Evolutionary conservation across 805 yeast genomes (phyloP), one percentile per base, ranked within the genome.

Genomic region (Candida coquimbonensis): DNA sequence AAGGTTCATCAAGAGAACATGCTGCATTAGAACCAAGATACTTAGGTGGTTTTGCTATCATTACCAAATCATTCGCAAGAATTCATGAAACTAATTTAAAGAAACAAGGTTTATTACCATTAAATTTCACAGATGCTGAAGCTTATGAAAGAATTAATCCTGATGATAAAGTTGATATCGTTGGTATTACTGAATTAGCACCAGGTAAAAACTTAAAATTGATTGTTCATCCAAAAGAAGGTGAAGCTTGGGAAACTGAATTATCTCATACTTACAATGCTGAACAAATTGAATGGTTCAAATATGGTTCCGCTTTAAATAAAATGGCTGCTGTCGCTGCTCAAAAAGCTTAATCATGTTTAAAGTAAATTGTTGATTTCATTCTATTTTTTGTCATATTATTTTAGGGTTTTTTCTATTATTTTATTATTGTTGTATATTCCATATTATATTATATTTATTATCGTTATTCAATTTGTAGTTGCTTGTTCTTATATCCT

Each of bases 1-100:
- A 91, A 78, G 99, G 99, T 77, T 90, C 97, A 53, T 91, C 98
- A 61, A 88, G 99, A 80, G 99, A 91, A 77, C 99, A 91, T 70
- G 99, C 98, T 67, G 99, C 99, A 61, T 81, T 91, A 69, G 96
- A 90, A 80, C 99, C 99, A 77, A 87, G 99, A 78, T 93, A 74
- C 90, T 80, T 91, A 67, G 97, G 97, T 79, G 98, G 95, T 63
- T 88, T 87, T 67, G 97, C 97, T 61, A 91, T 91, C 73, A 87
- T 91, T 66, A 88, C 96, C 70, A 91, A 88, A 74, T 90, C 97
- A 40, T 93, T 93, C 69, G 98, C 98, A 57, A 87, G 98, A 77
- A 93, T 91, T 64, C 99, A 91, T 77, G 99, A 91, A 80, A 91
- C 99, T 61, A 91, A 91, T 85, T 83, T 91, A 83, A 91, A 91